Conservation (phyloP, 306 rosid genomes). For the Prunus mira region DNA sequence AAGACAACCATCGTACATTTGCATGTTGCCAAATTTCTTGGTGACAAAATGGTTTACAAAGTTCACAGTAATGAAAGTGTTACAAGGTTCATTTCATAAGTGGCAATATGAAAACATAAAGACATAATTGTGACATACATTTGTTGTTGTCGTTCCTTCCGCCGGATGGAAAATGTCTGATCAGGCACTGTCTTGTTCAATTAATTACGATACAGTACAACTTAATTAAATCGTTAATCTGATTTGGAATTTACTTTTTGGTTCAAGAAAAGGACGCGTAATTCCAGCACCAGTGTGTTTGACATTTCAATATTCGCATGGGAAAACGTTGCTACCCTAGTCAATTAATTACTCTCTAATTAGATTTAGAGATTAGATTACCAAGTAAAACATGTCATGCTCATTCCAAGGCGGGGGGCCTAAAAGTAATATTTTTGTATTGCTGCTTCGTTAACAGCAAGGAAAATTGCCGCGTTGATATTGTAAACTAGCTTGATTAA, state of each 20-base stretch:
- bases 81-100: background rate
- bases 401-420: background rate
- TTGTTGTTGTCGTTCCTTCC: conserved; percentile 1
- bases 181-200: background rate
- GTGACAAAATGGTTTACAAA: background rate
- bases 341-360: background rate
- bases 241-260: conserved; percentile 8
- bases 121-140: background rate
- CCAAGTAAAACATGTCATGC: conserved; percentile 8
- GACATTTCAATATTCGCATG: conserved; percentile 16
- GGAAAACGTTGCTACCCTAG: conserved; percentile 10
- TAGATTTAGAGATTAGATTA: background rate
- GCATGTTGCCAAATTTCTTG: conserved; percentile 2
- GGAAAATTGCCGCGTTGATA: conserved; percentile 10
- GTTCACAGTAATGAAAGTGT: background rate
- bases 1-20: background rate
- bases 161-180: background rate
- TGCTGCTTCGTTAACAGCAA: conserved; percentile 13
- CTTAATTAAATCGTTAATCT: background rate
- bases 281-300: conserved; percentile 9
- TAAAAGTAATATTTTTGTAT: conserved; percentile 7
- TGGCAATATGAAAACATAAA: background rate
- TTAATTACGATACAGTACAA: background rate
- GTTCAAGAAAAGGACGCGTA: conserved; percentile 23
- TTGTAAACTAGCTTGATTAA: conserved; percentile 8